Base-by-base conservation (phyloP, 805 yeast species). In the Kuraishia capsulata region DNA sequence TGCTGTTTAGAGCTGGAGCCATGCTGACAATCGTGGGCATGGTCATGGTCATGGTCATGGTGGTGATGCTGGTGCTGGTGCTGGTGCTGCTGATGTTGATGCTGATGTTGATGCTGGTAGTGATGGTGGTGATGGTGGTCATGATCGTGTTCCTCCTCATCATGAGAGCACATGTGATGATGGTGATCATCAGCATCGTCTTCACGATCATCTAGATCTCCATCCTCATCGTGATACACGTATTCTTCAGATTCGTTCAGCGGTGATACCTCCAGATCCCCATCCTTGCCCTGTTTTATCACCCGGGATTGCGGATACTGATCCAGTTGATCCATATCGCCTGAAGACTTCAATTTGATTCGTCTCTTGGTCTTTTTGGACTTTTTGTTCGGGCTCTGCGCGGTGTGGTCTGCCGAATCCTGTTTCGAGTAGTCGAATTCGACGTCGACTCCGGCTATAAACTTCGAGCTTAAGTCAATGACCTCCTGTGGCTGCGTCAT, bases 221-320 rank as follows among this genome's bases (percentile, higher is more conserved):
- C 3, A 11, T 32, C 46, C 9, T 35, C 41, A 30, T 42, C 43
- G 21, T 38, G 46, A 31, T 44, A 49, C 17, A 41, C 47, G 25
- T 41, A 39, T 17, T 43, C 40, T 8, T 45, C 41, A 24, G 44
- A 43, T 37, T 26, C 44, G 40, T 45, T 48, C 37, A 76, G 51
- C 37, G 73, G 68, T 48, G 82, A 81, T 19, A 85, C 87, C 36
- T 83, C 72, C 4, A 84, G 82, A 47, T 81, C 85, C 5, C 94
- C 94, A 53, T 83, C 81, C 4, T 55, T 45, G 3, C 74, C 82
- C 47, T 79, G 78, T 46, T 75, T 80, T 34, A 82, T 76, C 4
- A 82, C 77, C 40, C 92, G 57, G 6, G 88, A 79, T 11, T 73
- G 68, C 2, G 92, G 92, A 50, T 82, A 82, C 13, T 79, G 86